These are phyloP conservation scores for Globisporangium ultimum DNA, from an alignment of 352 stramenopile species.

Conservation along the genomic window DNA sequence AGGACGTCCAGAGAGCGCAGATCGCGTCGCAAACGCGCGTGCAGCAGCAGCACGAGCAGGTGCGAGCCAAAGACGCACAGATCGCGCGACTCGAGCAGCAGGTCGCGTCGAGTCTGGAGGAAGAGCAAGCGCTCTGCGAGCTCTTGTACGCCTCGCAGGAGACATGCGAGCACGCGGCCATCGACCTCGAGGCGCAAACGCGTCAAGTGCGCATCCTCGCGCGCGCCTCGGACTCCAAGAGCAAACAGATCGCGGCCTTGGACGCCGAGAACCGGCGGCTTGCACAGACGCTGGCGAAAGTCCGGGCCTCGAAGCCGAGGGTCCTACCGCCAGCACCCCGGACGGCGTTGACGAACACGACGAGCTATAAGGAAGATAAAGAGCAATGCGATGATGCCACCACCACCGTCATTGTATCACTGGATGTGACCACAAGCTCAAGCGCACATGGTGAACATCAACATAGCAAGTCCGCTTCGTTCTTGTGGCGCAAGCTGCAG, in stretches of 20 bases:
- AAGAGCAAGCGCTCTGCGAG: constrained; percentile 12
- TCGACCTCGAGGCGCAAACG: constrained; percentile 1
- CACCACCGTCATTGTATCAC: not conserved
- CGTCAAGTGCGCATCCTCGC: constrained; percentile 11
- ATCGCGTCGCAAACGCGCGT: not conserved
- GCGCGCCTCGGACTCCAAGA: constrained; percentile 1
- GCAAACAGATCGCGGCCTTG: constrained; percentile 7
- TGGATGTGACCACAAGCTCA: not conserved
- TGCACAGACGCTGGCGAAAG: constrained; percentile 16
- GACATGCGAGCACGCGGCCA: constrained; percentile 6
- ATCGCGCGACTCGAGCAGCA: not conserved
- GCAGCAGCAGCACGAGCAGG: not conserved
- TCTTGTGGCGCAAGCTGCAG: constrained; percentile 11
- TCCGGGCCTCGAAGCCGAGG: constrained; percentile 11
- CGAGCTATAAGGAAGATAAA: not conserved
- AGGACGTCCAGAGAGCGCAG: not conserved
- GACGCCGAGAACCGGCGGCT: constrained; percentile 12
- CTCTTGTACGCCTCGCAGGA: constrained; percentile 21
- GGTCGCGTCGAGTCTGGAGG: constrained; percentile 2
- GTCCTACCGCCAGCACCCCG: not conserved
- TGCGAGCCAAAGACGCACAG: not conserved
- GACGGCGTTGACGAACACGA: not conserved
- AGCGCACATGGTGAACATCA: not conserved
- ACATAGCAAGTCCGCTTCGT: not conserved
- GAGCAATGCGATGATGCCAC: not conserved